Evolutionary conservation across 768 basidiomycete species (phyloP).

Genomic region (Russula compacta): DNA sequence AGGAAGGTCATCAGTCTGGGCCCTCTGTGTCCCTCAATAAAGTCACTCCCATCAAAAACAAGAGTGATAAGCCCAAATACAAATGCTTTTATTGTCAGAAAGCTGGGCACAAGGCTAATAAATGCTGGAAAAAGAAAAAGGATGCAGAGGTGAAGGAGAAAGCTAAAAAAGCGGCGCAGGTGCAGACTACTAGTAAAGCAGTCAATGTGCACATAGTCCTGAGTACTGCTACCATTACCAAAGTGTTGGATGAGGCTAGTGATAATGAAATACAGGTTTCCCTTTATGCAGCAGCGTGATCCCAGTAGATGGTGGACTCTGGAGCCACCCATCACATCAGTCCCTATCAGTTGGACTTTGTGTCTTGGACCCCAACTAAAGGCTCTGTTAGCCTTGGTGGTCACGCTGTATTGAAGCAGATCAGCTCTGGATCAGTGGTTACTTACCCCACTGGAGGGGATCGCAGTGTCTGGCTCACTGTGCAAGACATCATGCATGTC

Average conservation of each 20-base stretch:
- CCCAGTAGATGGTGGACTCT: background rate
- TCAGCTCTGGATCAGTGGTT: background rate
- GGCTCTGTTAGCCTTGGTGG: background rate
- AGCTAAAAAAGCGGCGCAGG: background rate
- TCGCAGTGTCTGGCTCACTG: background rate
- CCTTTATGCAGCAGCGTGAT: background rate
- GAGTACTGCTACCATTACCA: background rate
- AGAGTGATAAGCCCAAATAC: background rate
- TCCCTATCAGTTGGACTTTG: background rate
- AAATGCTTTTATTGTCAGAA: background rate
- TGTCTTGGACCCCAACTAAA: accelerated
- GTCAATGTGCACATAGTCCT: background rate
- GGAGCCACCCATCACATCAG: background rate
- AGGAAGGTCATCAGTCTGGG: too few species aligned
- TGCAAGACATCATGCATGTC: background rate
- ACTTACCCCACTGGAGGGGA: background rate
- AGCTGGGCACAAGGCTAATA: background rate
- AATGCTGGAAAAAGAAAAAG: background rate
- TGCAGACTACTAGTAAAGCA: background rate
- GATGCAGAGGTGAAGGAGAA: background rate
- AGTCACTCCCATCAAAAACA: background rate
- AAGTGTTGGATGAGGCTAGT: background rate
- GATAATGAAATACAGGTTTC: background rate
- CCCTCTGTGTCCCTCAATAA: too few species aligned
- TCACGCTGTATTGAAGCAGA: background rate